These are phyloP conservation scores for Capronia americana DNA, from an alignment of 2,329 filamentous ascomycete genomes.

Conservation along the genomic window DNA sequence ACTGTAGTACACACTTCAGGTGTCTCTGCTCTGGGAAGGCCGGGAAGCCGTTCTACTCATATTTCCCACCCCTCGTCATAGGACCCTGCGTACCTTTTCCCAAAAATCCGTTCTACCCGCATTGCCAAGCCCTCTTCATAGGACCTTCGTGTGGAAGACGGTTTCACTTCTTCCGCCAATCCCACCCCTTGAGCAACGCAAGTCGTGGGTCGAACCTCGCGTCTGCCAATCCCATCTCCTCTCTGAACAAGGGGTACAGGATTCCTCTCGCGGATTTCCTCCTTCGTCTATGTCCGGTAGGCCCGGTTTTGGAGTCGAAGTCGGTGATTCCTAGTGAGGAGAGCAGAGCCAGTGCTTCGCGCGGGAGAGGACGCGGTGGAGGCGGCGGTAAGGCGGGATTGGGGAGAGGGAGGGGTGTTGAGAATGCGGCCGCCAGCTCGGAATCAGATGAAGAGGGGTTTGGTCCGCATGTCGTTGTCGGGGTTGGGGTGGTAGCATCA, in stretches of 20 bases:
- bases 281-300: background rate
- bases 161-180: slow-evolving; percentile 27
- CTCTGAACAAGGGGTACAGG: slow-evolving; percentile 28
- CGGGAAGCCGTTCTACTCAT: no score
- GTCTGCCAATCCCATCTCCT: slow-evolving; percentile 27
- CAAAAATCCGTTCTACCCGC: background rate
- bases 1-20: no score
- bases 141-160: background rate
- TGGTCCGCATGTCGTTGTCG: background rate
- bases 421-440: slow-evolving; percentile 11
- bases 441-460: background rate
- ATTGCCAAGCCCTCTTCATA: background rate
- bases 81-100: background rate
- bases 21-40: no score
- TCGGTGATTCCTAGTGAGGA: slow-evolving; percentile 9
- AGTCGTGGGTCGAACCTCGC: slow-evolving; percentile 32
- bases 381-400: slow-evolving; percentile 5
- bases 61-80: no score
- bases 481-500: background rate
- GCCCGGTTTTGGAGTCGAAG: background rate
- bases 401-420: slow-evolving; percentile 15
- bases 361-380: slow-evolving; percentile 12
- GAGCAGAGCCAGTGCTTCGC: slow-evolving; percentile 18
- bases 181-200: slow-evolving; percentile 26
- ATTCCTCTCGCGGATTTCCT: slow-evolving; percentile 1